Conservation (phyloP, 176 grass and related monocot genomes). For the Zoysia pacifica region DNA sequence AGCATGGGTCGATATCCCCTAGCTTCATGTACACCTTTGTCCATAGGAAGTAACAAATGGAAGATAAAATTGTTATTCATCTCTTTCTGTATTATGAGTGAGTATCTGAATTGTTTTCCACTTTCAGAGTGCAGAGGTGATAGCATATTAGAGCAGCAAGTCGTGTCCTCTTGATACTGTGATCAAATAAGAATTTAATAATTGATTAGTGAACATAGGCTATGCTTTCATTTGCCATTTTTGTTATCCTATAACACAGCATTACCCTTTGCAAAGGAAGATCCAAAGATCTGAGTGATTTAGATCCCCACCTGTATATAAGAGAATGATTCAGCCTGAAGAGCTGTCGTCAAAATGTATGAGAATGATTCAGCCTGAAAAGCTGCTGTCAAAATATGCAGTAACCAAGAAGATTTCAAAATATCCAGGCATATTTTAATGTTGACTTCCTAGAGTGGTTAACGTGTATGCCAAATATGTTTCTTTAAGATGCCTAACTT, state of each 20-base stretch:
- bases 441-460: slow-evolving; percentile 26
- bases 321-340: no score
- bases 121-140: not conserved
- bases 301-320: no score
- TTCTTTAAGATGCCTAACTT: not conserved
- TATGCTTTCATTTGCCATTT: no score
- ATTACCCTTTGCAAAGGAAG: no score
- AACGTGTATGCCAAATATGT: slow-evolving; percentile 18
- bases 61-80: not conserved
- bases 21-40: not conserved
- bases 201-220: no score
- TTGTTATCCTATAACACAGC: no score
- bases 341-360: no score
- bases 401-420: slow-evolving; percentile 8
- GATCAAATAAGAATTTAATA: slow-evolving; percentile 18
- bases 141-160: slow-evolving; percentile 23
- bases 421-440: slow-evolving; percentile 19
- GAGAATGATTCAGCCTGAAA: no score
- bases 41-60: no score
- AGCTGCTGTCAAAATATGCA: no score
- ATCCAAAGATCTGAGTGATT: no score
- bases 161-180: not conserved
- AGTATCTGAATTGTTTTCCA: slow-evolving; percentile 2
- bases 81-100: not conserved
- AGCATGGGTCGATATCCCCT: not conserved